Base-by-base conservation (phyloP, 768 basidiomycete genomes). In the Tubosaeta brunneosetosa region DNA sequence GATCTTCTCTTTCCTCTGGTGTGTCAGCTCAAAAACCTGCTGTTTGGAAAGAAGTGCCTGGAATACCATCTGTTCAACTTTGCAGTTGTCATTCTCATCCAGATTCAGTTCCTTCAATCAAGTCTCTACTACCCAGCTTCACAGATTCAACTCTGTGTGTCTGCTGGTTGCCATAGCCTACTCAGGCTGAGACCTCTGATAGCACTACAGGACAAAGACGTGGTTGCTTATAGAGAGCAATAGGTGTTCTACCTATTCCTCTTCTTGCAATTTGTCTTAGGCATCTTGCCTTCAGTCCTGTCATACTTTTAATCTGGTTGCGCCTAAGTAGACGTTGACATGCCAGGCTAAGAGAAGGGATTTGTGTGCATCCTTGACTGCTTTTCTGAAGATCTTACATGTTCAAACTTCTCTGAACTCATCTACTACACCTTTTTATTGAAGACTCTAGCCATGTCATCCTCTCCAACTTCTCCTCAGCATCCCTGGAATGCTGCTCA, bases 131-230 rank as follows among this genome's bases (percentile, higher is more conserved):
- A 43, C 36, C 54, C 52, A 3, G 54, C 50, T 55, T 55, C 45
- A 44, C 36, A 55, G 54, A 55, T 48, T 48, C 47, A 52, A 55
- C 51, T 55, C 55, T 55, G 36, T 44, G 51, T 55, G 48, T 53
- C 6, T 25, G 34, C 55, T 44, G 47, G 51, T 55, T 49, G 55
- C 10, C 16, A 26, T 26, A 22, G 16, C 36, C 47, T 49, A 2
- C 29, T 26, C 8, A 11, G 17, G 36, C 22, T 16, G 13, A 29
- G 45, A 47, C 27, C 50, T 52, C 54, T 52, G 45, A 51, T 43
- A 6, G 2, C 14, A 52, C 45, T 36, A 55, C 42, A 48, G 51
- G 12, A 22, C n/a, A 19, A 36, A 55, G 55, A 48, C 27, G 8
- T 42, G 26, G 36, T 46, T 47, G 50, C 13, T 29, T 40, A 40